A percentile compares a stretch with the other conserved stretches of the same genome.
These are phyloP conservation scores for Didymosphaeria variabile DNA, from an alignment of 2,329 filamentous ascomycete genomes.

Conservation along the genomic window DNA sequence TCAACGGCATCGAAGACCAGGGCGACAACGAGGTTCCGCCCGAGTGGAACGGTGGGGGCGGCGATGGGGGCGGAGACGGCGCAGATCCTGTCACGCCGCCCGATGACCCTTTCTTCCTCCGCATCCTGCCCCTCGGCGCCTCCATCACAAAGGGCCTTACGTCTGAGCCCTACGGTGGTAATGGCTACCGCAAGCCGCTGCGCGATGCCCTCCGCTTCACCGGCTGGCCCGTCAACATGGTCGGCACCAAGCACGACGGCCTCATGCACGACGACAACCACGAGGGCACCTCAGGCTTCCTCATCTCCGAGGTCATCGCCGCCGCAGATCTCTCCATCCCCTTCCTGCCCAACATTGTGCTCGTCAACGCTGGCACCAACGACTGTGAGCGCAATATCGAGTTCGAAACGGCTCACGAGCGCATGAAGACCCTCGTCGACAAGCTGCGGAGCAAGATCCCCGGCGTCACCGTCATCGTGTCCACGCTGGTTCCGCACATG, in stretches of 20 bases:
- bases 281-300: neutral
- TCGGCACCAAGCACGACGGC: slow-evolving; percentile 1
- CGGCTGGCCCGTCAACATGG: slow-evolving; percentile 15
- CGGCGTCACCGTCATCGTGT: slow-evolving; percentile 8
- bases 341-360: slow-evolving; percentile 8
- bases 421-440: slow-evolving; percentile 10
- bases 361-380: slow-evolving; percentile 15
- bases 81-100: too few species aligned
- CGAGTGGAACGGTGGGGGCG: too few species aligned
- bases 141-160: slow-evolving; percentile 8
- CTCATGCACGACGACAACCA: too few species aligned
- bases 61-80: too few species aligned
- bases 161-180: neutral
- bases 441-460: slow-evolving; percentile 2
- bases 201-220: slow-evolving; percentile 9
- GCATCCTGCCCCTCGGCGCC: slow-evolving; percentile 10
- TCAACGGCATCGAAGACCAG: too few species aligned
- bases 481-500: neutral
- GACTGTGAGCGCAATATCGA: slow-evolving; percentile 1
- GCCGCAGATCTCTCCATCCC: neutral
- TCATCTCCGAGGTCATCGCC: neutral
- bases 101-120: neutral
- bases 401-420: neutral
- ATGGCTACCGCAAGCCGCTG: slow-evolving; percentile 13
- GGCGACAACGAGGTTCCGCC: too few species aligned